phyloP scores from a whole-genome alignment of 2,329 filamentous ascomycete genomes.

The Corniculantispora saksenae region DNA sequence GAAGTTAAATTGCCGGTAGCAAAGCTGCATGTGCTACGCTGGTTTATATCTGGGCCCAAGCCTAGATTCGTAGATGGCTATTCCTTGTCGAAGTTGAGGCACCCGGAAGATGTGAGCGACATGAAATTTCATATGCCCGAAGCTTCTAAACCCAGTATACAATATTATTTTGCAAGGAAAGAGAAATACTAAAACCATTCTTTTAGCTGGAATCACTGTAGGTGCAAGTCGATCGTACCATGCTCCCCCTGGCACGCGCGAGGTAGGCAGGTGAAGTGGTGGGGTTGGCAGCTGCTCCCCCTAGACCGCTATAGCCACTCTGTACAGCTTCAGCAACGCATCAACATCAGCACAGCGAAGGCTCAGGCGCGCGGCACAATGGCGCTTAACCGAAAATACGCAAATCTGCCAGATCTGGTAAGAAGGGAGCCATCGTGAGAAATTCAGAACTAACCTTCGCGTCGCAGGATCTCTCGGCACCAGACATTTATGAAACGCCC shows the following conservation, averaged over 20 bases:
- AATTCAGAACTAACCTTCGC: slow-evolving; percentile 26
- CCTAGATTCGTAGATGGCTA: too few relatives aligned
- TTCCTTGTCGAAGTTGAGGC: too few relatives aligned
- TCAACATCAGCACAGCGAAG: slow-evolving; percentile 2
- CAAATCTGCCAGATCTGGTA: slow-evolving; percentile 77
- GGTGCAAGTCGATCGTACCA: too few relatives aligned
- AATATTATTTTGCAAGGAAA: too few relatives aligned
- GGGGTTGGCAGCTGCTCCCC: slow-evolving; percentile 8
- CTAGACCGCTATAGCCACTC: slow-evolving; percentile 5
- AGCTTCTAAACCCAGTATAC: too few relatives aligned
- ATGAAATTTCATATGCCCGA: too few relatives aligned
- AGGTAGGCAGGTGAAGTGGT: not conserved
- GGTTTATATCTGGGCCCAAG: too few relatives aligned
- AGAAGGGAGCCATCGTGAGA: slow-evolving; percentile 25
- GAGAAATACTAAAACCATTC: too few relatives aligned
- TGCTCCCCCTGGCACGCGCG: not conserved
- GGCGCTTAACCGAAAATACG: slow-evolving; percentile 80
- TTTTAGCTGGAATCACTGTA: too few relatives aligned
- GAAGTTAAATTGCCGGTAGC: too few relatives aligned
- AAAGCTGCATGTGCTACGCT: too few relatives aligned
- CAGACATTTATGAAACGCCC: slow-evolving; percentile 95
- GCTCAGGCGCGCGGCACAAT: slow-evolving; percentile 42
- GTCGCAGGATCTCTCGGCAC: slow-evolving; percentile 76
- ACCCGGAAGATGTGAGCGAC: too few relatives aligned
- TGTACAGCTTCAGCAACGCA: slow-evolving; percentile 4